Percentiles rank a stretch among this genome's conserved stretches.
Conservation (phyloP, 306 rosid genomes). For the Canavalia gladiata region DNA sequence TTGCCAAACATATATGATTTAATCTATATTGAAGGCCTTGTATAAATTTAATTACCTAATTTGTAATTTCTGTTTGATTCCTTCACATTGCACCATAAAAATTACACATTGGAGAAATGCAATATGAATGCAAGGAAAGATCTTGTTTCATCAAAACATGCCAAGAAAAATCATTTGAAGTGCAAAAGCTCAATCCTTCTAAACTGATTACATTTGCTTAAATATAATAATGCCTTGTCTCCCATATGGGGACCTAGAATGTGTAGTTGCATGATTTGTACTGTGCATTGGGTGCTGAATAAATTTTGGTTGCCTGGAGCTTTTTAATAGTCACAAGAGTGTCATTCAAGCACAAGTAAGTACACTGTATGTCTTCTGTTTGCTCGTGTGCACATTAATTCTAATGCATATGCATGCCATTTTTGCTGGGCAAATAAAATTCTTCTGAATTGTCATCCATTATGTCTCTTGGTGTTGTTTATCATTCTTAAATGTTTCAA, state of each 20-base stretch:
- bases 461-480: background rate
- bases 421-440: constrained; percentile 14
- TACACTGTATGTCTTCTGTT: background rate
- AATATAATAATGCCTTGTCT: constrained; percentile 29
- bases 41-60: background rate
- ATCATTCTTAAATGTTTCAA: constrained; percentile 28
- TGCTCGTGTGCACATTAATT: constrained; percentile 8
- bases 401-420: constrained; percentile 31
- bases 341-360: background rate
- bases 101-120: background rate
- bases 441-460: background rate
- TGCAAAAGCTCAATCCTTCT: background rate
- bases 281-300: constrained; percentile 28
- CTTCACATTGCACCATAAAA: background rate
- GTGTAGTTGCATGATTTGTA: constrained; percentile 20
- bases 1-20: background rate
- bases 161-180: background rate
- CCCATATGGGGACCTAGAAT: constrained; percentile 4
- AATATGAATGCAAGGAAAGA: background rate
- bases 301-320: background rate
- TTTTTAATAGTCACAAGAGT: background rate
- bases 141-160: background rate
- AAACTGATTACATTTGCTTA: background rate
- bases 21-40: background rate
- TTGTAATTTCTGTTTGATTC: background rate